phyloP scores from a whole-genome alignment of 2,329 filamentous ascomycete genomes.

The Aureobasidium sp. region DNA sequence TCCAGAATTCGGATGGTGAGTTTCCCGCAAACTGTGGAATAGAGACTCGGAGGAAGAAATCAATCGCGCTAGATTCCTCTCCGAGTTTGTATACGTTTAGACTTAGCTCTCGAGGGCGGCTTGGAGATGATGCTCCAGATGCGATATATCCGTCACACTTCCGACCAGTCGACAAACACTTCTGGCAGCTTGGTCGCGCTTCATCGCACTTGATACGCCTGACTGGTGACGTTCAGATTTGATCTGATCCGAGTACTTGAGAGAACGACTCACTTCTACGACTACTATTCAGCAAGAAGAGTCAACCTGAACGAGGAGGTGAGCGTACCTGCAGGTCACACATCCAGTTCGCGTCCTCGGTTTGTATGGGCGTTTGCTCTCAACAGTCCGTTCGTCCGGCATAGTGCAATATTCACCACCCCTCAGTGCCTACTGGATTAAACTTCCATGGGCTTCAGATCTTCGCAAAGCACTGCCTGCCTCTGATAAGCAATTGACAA shows the following conservation, averaged over 20 bases:
- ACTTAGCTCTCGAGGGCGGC: neutral
- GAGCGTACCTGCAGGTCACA: neutral
- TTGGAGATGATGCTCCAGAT: neutral
- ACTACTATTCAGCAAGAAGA: neutral
- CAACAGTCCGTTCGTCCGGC: neutral
- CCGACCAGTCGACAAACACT: constrained; percentile 47
- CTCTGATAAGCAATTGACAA: too few species aligned
- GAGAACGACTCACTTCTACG: neutral
- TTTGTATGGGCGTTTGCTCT: neutral
- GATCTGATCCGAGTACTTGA: neutral
- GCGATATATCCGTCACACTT: constrained; percentile 47
- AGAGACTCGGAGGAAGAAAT: neutral
- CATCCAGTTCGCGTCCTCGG: neutral
- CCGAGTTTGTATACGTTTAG: neutral
- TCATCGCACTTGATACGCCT: constrained; percentile 52
- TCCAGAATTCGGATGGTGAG: neutral
- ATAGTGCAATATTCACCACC: neutral
- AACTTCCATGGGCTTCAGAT: too few species aligned
- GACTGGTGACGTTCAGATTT: constrained; percentile 17
- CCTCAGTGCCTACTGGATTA: too few species aligned
- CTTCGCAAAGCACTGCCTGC: too few species aligned
- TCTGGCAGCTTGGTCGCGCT: constrained; percentile 42
- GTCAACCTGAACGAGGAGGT: neutral
- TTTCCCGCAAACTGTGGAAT: neutral
- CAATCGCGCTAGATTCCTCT: neutral